Conservation (phyloP, 2,329 filamentous ascomycete species). For the Cladophialophora yegresii region DNA sequence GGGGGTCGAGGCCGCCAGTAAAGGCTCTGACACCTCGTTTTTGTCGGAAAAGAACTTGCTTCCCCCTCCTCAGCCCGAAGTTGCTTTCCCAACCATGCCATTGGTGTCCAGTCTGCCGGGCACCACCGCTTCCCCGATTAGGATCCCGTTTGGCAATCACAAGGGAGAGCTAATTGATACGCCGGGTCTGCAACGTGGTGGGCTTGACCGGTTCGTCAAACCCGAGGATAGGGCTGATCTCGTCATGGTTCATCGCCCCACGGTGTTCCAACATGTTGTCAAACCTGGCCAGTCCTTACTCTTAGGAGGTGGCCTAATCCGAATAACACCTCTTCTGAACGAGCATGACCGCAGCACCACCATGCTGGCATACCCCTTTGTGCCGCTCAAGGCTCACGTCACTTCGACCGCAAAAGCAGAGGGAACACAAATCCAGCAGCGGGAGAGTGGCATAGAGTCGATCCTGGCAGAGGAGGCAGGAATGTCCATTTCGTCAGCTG, state of each 20-base stretch:
- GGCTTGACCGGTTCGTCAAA: conserved; percentile 70
- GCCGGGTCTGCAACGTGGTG: conserved; percentile 76
- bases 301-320: conserved; percentile 80
- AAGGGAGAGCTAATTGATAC: conserved; percentile 91
- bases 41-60: conserved; percentile 58
- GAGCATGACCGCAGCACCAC: conserved; percentile 41
- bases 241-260: conserved; percentile 75
- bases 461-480: conserved; percentile 45
- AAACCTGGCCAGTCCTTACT: conserved; percentile 78
- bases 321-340: conserved; percentile 69
- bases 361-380: conserved; percentile 83
- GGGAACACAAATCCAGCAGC: conserved; percentile 66
- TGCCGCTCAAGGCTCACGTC: conserved; percentile 73
- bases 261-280: conserved; percentile 71
- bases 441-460: conserved; percentile 63
- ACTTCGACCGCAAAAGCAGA: conserved; percentile 79
- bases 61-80: conserved; percentile 72
- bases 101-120: conserved; percentile 83
- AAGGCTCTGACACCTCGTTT: conserved; percentile 23
- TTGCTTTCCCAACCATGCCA: conserved; percentile 79
- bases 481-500: conserved; percentile 67
- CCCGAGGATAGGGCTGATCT: conserved; percentile 66
- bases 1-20: conserved; percentile 32
- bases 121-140: conserved; percentile 92
- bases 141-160: conserved; percentile 78